These are phyloP conservation scores for Rhodotorula diobovata DNA, from an alignment of 768 basidiomycete species.

Conservation along the genomic window DNA sequence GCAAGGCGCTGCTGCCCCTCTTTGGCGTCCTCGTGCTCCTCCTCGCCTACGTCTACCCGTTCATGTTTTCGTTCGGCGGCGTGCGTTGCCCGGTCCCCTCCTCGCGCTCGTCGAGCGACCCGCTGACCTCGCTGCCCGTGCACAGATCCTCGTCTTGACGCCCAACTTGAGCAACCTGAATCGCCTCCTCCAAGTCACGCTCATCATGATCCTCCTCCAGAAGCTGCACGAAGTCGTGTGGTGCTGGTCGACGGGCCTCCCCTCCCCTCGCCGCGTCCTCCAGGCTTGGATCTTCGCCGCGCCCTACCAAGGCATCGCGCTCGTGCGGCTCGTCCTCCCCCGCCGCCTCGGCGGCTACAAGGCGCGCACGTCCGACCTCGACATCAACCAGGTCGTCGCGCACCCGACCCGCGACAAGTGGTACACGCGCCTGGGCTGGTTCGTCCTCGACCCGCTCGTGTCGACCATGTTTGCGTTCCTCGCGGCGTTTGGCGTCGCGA, in stretches of 20 bases:
- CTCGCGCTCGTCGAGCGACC: not conserved
- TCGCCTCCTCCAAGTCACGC: constrained; percentile 25
- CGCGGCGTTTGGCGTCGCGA: constrained; percentile 27
- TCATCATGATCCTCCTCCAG: constrained; percentile 34
- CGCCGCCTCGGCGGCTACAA: constrained; percentile 32
- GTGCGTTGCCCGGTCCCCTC: constrained; percentile 9
- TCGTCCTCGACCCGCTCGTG: constrained; percentile 28
- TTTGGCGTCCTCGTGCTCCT: constrained; percentile 21
- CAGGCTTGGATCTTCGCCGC: constrained; percentile 37
- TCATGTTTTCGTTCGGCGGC: constrained; percentile 38
- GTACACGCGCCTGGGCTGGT: constrained; percentile 22
- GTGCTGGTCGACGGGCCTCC: constrained; percentile 33
- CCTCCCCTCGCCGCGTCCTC: constrained; percentile 26
- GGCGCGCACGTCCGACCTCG: constrained; percentile 24
- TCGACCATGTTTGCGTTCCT: constrained; percentile 25
- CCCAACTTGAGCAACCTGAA: constrained; percentile 29
- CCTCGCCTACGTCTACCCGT: constrained; percentile 34
- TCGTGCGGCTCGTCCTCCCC: constrained; percentile 32
- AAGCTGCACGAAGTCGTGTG: constrained; percentile 29
- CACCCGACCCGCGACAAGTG: constrained; percentile 11
- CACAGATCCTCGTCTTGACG: constrained; percentile 36
- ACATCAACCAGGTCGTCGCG: constrained; percentile 33
- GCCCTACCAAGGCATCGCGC: constrained; percentile 36
- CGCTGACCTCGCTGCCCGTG: not conserved
- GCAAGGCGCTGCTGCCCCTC: constrained; percentile 28